Evolutionary conservation across 768 basidiomycete species (phyloP).

Genomic region (Royoungia palumana): DNA sequence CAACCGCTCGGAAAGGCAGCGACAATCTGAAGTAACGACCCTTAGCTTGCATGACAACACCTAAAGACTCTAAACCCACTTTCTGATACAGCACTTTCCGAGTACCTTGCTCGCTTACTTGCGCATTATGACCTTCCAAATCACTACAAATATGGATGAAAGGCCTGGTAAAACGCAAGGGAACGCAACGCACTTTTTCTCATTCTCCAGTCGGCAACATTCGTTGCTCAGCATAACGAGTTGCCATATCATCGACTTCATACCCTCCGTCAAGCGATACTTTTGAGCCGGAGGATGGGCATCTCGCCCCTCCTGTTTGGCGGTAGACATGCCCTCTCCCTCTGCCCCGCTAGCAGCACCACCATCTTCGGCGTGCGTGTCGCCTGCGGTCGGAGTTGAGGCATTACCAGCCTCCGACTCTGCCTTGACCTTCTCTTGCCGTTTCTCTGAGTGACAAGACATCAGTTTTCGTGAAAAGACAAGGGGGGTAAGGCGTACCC

Average conservation of each 20-base stretch:
- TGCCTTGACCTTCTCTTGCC: constrained; percentile 53
- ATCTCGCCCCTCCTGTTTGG: constrained; percentile 32
- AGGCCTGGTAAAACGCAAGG: neutral
- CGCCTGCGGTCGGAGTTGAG: constrained; percentile 28
- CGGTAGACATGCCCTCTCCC: constrained; percentile 17
- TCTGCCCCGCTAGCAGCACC: constrained; percentile 25
- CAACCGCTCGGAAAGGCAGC: constrained; percentile 79
- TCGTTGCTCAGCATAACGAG: constrained; percentile 80
- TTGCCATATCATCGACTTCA: constrained; percentile 80
- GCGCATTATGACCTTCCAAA: constrained; percentile 65
- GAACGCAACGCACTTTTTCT: constrained; percentile 48
- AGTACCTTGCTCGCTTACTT: constrained; percentile 77
- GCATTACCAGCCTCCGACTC: constrained; percentile 32
- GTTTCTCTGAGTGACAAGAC: constrained; percentile 36
- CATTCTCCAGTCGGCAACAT: constrained; percentile 64
- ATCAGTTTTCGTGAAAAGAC: neutral
- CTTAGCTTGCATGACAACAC: neutral
- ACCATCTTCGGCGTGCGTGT: constrained; percentile 33
- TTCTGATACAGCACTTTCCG: constrained; percentile 81
- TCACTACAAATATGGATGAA: constrained; percentile 23
- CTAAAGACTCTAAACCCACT: constrained; percentile 32
- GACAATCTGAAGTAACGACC: constrained; percentile 51
- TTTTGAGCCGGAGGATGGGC: constrained; percentile 70
- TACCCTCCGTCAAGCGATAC: constrained; percentile 74
- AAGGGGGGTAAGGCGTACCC: constrained; percentile 42